Base-by-base conservation (phyloP, 129 eudicot genomes). In the Pulicaria dysenterica region DNA sequence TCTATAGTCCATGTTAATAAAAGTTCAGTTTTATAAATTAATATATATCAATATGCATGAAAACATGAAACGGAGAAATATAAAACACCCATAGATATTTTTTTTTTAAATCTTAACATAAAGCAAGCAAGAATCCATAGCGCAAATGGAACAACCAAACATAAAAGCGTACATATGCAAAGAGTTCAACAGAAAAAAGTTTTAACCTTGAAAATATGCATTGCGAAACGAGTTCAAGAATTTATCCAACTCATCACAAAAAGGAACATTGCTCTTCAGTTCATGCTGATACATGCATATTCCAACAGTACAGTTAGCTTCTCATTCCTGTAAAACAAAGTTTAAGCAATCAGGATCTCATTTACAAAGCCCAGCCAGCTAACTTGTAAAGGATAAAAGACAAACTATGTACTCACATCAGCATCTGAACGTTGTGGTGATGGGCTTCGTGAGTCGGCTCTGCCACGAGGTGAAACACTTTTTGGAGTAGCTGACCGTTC, bases 401-500 rank as follows among this genome's bases (percentile, higher is more conserved):
- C 24, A 11, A 24, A 24, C 31, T 24, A 24, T 24, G 31, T 13
- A 83, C 93, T 90, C 69, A 88, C 99, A 31, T 95, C 97, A 57
- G 86, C 90, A 80, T 91, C 97, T 50, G 94, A 86, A 24, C 81
- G 85, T 37, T 85, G 94, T 12, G 94, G 97, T 12, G 97, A 88
- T 16, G 95, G 96, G 73, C 94, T 86, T 36, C 96, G 85, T 48
- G 99, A 90, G 63, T 69, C 93, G 36, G 73, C 81, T 13, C 83
- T 81, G 40, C 79, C 87, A 31, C 85, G 85, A 0, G 99, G 99
- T 14, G 99, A 95, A 40, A 86, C 87, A 61, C 96, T 86, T 77
- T 78, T 91, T 3, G 91, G 89, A 15, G 82, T 79, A 49, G 87
- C 76, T 10, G 97, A 90, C 17, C 89, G 85, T 8, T 74, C 88